A percentile compares a stretch with the other conserved stretches of the same genome.
Evolutionary conservation across 768 basidiomycete genomes (phyloP).

Genomic region (Mycena olivaceomarginata): DNA sequence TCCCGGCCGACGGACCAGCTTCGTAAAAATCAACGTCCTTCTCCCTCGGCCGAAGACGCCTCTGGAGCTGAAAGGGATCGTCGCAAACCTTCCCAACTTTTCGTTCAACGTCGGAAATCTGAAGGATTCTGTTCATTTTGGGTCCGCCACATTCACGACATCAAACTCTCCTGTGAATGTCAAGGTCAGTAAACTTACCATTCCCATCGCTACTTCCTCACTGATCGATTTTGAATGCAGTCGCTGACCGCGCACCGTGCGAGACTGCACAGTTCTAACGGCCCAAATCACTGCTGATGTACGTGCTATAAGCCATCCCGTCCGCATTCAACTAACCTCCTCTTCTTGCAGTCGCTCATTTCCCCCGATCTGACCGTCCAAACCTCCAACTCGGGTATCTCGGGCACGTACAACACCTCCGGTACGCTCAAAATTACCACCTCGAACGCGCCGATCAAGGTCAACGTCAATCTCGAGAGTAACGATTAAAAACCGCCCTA

Average conservation of each 20-base stretch:
- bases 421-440: slow-evolving; percentile 55
- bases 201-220: background rate
- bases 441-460: slow-evolving; percentile 54
- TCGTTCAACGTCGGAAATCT: slow-evolving; percentile 20
- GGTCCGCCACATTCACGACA: slow-evolving; percentile 8
- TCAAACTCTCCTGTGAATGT: slow-evolving; percentile 30
- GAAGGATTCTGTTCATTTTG: background rate
- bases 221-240: background rate
- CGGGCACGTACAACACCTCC: slow-evolving; percentile 56
- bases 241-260: slow-evolving; percentile 11
- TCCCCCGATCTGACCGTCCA: slow-evolving; percentile 50
- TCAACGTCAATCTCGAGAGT: slow-evolving; percentile 53
- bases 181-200: background rate
- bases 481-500: background rate
- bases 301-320: background rate
- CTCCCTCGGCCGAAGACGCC: slow-evolving; percentile 15
- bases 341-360: slow-evolving; percentile 51
- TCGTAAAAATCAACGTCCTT: slow-evolving; percentile 28
- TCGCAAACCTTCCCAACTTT: slow-evolving; percentile 34
- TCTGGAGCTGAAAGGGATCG: slow-evolving; percentile 18
- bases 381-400: slow-evolving; percentile 58
- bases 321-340: background rate
- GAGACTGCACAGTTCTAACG: slow-evolving; percentile 33
- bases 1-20: background rate
- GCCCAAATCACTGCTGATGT: slow-evolving; percentile 21